phyloP scores from a whole-genome alignment of 2,329 filamentous ascomycete species.

The Ilyonectria sp. region DNA sequence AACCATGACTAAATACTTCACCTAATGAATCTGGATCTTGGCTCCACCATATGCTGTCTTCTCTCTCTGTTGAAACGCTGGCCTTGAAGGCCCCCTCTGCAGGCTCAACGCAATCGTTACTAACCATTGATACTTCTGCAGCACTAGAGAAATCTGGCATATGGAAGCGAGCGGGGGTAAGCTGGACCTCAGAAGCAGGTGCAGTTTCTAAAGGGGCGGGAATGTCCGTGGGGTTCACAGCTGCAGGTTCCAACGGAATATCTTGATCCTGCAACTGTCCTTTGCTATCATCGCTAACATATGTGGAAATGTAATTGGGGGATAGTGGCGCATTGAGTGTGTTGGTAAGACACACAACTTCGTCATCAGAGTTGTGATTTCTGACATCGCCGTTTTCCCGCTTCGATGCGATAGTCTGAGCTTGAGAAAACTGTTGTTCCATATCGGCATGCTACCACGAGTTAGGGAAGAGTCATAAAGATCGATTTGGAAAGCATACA shows the following conservation, averaged over 20 bases:
- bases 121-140: background rate
- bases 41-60: slow-evolving; percentile 4
- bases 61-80: background rate
- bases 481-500: background rate
- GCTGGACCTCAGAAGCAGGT: background rate
- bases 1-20: background rate
- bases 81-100: background rate
- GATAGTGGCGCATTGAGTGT: background rate
- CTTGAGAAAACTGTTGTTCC: background rate
- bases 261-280: background rate
- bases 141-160: background rate
- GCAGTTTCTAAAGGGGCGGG: background rate
- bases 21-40: slow-evolving; percentile 1
- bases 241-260: background rate
- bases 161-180: background rate
- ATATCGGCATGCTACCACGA: background rate
- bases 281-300: background rate
- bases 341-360: background rate
- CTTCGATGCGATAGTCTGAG: background rate
- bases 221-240: background rate
- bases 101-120: background rate
- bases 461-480: background rate
- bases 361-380: background rate
- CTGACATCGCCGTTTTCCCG: background rate
- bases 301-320: background rate